A percentile compares a stretch with the other conserved stretches of the same genome.
These are phyloP conservation scores for Populus alba DNA, from an alignment of 345 rosid genomes.

Conservation along the genomic window DNA sequence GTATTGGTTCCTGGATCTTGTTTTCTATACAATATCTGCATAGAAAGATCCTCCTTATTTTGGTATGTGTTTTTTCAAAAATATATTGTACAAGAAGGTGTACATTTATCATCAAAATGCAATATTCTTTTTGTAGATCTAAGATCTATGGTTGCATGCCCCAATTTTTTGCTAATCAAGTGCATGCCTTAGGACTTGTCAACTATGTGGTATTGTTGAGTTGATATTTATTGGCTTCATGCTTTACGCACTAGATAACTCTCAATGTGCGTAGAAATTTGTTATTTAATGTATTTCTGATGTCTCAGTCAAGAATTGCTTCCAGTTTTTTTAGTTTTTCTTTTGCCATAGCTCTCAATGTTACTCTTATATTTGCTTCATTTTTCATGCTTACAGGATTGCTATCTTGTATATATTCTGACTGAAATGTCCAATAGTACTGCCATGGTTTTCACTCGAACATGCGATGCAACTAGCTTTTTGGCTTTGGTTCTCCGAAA, in stretches of 20 bases:
- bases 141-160: no score
- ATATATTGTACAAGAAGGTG: no score
- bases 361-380: background rate
- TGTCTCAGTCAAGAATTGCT: background rate
- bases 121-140: no score
- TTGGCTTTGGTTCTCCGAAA: conserved; percentile 76
- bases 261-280: background rate
- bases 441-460: conserved; percentile 90
- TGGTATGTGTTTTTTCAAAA: no score
- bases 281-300: background rate
- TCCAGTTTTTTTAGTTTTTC: background rate
- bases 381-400: conserved; percentile 55
- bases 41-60: no score
- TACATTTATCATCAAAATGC: no score
- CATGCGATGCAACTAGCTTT: conserved; percentile 79
- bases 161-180: no score
- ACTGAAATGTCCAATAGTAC: conserved; percentile 70
- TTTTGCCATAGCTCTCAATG: background rate
- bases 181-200: no score
- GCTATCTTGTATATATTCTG: conserved; percentile 83
- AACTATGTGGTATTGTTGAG: background rate
- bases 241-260: background rate
- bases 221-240: background rate
- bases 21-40: no score
- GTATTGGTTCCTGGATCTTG: no score